Evolutionary conservation across 1,139 yeast genomes (phyloP).

Genomic region (Taiozyma sp.): DNA sequence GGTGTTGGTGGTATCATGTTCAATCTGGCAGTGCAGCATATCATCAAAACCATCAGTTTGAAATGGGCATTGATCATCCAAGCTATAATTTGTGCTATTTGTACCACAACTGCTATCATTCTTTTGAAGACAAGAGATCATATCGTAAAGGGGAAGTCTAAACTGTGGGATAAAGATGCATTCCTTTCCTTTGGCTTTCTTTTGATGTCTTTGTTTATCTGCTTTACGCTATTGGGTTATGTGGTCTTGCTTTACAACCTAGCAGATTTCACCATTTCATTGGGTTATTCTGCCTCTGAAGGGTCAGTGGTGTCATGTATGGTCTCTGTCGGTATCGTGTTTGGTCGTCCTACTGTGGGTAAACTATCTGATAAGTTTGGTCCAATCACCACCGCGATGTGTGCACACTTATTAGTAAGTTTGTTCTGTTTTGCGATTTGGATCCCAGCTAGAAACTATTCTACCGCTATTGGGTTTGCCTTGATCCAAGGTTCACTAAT

Average conservation of each 20-base stretch:
- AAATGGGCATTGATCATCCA: conserved; percentile 65
- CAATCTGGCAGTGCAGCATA: conserved; percentile 32
- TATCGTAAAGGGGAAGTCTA: conserved; percentile 13
- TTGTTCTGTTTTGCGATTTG: conserved; percentile 49
- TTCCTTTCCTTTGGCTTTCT: conserved; percentile 36
- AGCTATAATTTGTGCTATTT: conserved; percentile 38
- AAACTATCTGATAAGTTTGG: conserved; percentile 50
- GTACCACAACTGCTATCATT: conserved; percentile 30
- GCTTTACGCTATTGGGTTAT: conserved; percentile 50
- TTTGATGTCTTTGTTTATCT: conserved; percentile 45
- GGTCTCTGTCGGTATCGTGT: conserved; percentile 53
- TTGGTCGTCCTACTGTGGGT: conserved; percentile 64
- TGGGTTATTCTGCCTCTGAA: conserved; percentile 52
- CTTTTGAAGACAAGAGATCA: conserved; percentile 34
- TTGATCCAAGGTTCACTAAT: conserved; percentile 43
- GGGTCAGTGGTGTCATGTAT: conserved; percentile 58
- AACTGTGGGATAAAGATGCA: conserved; percentile 23
- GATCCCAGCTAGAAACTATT: conserved; percentile 54
- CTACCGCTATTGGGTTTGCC: conserved; percentile 45
- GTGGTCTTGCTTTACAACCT: conserved; percentile 54
- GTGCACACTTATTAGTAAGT: conserved; percentile 28
- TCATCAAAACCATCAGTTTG: conserved; percentile 39
- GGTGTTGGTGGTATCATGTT: conserved; percentile 48
- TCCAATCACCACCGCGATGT: conserved; percentile 42
- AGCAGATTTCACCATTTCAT: conserved; percentile 53